These are phyloP conservation scores for Kalmusia sp. DNA, from an alignment of 2,329 filamentous ascomycete species.

Conservation along the genomic window DNA sequence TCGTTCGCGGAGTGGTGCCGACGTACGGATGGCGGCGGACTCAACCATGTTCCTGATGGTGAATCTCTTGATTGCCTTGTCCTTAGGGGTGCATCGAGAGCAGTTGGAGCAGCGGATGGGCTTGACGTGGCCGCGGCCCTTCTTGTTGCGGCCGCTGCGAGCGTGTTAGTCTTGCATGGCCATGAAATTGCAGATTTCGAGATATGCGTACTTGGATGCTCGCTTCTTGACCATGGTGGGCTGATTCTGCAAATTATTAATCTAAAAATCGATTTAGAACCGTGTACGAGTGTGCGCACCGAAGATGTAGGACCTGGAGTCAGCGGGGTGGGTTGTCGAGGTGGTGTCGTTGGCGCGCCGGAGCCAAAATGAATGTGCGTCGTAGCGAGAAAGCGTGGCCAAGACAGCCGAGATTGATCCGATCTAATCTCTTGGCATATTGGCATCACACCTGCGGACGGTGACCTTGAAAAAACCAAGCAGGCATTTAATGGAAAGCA, in stretches of 20 bases:
- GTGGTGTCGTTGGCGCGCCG: conserved; percentile 31
- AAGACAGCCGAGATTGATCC: conserved; percentile 17
- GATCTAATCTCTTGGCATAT: conserved; percentile 34
- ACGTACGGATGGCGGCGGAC: conserved; percentile 98
- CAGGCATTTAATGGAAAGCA: too few species aligned
- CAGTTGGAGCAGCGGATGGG: conserved; percentile 94
- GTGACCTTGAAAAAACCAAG: too few species aligned
- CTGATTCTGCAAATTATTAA: conserved; percentile 52
- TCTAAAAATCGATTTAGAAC: conserved; percentile 4
- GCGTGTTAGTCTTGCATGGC: conserved; percentile 44
- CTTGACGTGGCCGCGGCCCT: conserved; percentile 99
- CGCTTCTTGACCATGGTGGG: conserved; percentile 78
- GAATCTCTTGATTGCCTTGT: conserved; percentile 99
- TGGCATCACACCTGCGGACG: not conserved
- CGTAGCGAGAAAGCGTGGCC: conserved; percentile 26
- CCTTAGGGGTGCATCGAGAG: conserved; percentile 88
- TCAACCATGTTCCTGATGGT: conserved; percentile 99
- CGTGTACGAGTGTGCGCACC: conserved; percentile 31
- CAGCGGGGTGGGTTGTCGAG: conserved; percentile 44
- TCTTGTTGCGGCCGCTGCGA: conserved; percentile 96
- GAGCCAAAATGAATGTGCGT: conserved; percentile 34
- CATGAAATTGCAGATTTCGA: conserved; percentile 22
- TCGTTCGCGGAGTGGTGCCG: conserved; percentile 58
- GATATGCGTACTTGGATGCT: conserved; percentile 70
- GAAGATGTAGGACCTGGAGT: conserved; percentile 46